Conservation (phyloP, 2,329 filamentous ascomycete genomes). For the Apiospora sp. region DNA sequence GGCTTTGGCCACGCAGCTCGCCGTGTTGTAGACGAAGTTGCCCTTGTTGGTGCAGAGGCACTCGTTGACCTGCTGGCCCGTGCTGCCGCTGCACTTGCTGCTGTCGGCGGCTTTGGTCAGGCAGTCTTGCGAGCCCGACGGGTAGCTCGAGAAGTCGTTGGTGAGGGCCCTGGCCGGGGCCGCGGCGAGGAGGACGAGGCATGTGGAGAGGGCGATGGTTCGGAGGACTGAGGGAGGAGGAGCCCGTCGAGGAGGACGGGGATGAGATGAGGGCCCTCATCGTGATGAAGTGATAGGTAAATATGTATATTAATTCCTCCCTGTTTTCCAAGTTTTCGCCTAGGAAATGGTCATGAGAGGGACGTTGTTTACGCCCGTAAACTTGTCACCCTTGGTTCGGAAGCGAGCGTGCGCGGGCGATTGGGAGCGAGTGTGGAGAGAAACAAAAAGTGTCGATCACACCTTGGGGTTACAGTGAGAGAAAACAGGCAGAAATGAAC, state of each 20-base stretch:
- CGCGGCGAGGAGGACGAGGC: constrained; percentile 39
- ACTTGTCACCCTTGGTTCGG: neutral
- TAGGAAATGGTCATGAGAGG: neutral
- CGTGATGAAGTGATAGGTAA: too few relatives aligned
- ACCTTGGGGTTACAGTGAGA: neutral
- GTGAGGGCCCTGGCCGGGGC: constrained; percentile 37
- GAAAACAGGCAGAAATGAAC: neutral
- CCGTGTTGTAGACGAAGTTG: constrained; percentile 56
- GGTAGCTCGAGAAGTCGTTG: constrained; percentile 55
- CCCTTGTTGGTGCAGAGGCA: constrained; percentile 60
- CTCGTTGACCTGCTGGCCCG: constrained; percentile 50
- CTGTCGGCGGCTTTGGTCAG: constrained; percentile 49
- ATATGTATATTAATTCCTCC: too few relatives aligned
- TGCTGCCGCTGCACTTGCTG: constrained; percentile 51
- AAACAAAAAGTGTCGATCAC: too few relatives aligned
- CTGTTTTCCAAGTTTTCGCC: neutral
- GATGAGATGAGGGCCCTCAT: neutral
- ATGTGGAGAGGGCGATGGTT: constrained; percentile 32
- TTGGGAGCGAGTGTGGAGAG: neutral
- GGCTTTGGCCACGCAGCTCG: constrained; percentile 52
- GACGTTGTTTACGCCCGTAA: neutral
- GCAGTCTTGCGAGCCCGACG: constrained; percentile 50
- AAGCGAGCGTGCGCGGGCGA: neutral
- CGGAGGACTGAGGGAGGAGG: neutral
- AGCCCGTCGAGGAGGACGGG: neutral